phyloP scores from a whole-genome alignment of 495 filamentous ascomycete genomes.

The Talaromyces stipitatus region DNA sequence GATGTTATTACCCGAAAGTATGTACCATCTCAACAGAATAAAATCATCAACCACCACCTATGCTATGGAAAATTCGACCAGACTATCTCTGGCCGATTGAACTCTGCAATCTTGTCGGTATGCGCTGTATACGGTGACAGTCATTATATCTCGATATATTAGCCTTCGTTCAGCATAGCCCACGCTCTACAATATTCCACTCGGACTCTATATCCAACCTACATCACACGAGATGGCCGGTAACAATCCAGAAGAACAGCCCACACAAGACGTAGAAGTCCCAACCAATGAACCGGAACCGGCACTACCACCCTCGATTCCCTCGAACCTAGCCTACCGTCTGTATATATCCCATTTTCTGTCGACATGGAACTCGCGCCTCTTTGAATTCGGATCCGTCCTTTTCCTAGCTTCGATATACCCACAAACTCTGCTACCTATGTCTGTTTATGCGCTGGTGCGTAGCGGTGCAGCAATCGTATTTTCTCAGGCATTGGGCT shows the following conservation, averaged over 20 bases:
- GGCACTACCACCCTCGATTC: not conserved
- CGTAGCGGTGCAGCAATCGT: constrained; percentile 10
- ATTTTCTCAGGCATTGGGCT: constrained; percentile 30
- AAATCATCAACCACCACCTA: no score
- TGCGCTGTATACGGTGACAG: no score
- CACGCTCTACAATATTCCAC: no score
- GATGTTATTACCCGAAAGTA: no score
- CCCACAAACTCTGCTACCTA: constrained; percentile 35
- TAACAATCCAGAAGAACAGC: not conserved
- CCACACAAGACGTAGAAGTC: not conserved
- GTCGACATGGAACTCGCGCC: constrained; percentile 57
- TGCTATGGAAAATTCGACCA: no score
- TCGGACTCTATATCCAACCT: no score
- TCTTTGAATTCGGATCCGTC: constrained; percentile 52
- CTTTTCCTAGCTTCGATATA: constrained; percentile 46
- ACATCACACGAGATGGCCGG: not conserved
- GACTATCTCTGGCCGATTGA: no score
- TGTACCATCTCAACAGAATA: no score
- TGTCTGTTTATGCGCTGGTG: constrained; percentile 15
- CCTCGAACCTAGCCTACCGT: not conserved
- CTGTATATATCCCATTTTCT: constrained; percentile 51
- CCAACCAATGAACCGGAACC: not conserved
- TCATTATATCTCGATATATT: no score
- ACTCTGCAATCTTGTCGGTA: no score
- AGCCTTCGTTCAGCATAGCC: no score